phyloP scores from a whole-genome alignment of 306 rosid genomes.

The Glycine latifolia region DNA sequence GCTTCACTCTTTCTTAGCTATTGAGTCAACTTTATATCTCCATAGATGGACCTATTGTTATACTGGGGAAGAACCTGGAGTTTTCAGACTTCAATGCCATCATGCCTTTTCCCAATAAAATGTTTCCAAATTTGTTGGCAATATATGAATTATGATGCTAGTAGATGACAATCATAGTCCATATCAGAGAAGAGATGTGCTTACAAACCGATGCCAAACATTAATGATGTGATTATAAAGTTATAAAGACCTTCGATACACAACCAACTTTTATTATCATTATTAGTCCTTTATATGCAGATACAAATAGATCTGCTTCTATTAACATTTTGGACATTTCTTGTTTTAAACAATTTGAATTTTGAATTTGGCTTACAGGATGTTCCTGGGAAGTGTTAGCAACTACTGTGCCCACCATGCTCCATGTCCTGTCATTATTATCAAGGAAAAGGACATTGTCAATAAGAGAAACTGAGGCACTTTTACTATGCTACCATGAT shows the following conservation, averaged over 20 bases:
- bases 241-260: conserved; percentile 2
- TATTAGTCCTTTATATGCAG: not conserved
- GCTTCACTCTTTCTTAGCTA: no score
- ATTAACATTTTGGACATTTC: conserved; percentile 34
- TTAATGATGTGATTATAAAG: not conserved
- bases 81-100: not conserved
- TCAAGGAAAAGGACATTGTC: conserved; percentile 61
- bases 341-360: not conserved
- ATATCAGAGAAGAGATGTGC: not conserved
- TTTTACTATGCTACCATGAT: conserved; percentile 35
- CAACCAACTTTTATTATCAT: not conserved
- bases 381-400: conserved; percentile 96
- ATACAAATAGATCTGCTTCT: conserved; percentile 10
- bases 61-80: not conserved
- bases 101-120: not conserved
- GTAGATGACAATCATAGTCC: not conserved
- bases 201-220: not conserved
- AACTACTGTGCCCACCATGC: conserved; percentile 81
- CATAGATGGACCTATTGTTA: not conserved
- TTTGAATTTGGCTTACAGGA: conserved; percentile 57
- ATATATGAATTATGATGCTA: not conserved
- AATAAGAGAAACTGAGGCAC: conserved; percentile 50
- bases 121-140: conserved; percentile 14
- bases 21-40: no score
- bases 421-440: conserved; percentile 74